These are phyloP conservation scores for Solanum gandarillasii DNA, from an alignment of 257 asterid species.

Conservation along the genomic window DNA sequence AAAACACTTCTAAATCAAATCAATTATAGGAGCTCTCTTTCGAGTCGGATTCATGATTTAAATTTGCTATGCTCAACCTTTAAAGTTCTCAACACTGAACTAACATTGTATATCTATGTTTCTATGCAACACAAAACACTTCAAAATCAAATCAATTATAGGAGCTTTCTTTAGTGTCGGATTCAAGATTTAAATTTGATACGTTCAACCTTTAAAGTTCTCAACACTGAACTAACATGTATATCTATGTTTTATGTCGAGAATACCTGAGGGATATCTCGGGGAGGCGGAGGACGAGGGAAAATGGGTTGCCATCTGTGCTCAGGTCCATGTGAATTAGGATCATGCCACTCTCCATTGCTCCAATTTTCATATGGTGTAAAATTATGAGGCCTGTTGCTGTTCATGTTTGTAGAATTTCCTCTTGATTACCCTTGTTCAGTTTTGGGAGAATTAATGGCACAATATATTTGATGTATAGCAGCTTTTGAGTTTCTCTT, in stretches of 20 bases:
- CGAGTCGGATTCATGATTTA: background rate
- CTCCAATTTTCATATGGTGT: background rate
- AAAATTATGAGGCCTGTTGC: background rate
- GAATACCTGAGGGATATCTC: background rate
- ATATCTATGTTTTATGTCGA: background rate
- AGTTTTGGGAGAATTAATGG: background rate
- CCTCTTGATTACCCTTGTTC: background rate
- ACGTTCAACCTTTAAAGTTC: background rate
- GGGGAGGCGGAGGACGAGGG: background rate
- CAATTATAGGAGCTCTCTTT: background rate
- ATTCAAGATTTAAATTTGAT: background rate
- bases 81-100: background rate
- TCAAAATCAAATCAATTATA: background rate
- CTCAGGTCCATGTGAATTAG: background rate
- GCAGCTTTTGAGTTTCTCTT: background rate
- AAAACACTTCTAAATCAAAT: background rate
- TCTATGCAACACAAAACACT: conserved; percentile 15
- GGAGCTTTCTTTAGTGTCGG: background rate
- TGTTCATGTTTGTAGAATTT: background rate
- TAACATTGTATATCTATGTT: background rate
- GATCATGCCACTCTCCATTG: background rate
- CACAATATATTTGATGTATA: background rate
- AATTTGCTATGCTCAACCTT: background rate
- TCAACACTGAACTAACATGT: background rate
- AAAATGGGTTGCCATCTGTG: background rate